These are phyloP conservation scores for Apiospora marii DNA, from an alignment of 2,329 filamentous ascomycete species.

Conservation along the genomic window DNA sequence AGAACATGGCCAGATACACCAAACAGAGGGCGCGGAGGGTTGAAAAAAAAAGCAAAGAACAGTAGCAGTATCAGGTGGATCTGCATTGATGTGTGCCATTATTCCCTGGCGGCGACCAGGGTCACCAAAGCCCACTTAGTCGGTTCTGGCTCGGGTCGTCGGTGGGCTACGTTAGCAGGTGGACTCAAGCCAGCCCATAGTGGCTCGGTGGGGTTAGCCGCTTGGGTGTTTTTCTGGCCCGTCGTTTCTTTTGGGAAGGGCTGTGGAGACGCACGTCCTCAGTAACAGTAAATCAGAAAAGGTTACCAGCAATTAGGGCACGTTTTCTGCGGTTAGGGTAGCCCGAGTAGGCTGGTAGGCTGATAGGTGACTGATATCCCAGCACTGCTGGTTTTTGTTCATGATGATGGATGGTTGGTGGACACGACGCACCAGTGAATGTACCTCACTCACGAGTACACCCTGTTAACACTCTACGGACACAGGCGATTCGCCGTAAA, in stretches of 20 bases:
- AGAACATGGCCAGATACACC: conserved; percentile 12
- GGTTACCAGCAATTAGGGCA: neutral
- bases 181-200: neutral
- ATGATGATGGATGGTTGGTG: neutral
- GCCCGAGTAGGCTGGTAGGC: neutral
- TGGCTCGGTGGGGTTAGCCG: conserved; percentile 12
- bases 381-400: neutral
- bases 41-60: conserved; percentile 6
- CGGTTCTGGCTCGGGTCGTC: conserved; percentile 19
- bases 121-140: conserved; percentile 17
- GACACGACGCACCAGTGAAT: neutral
- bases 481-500: neutral
- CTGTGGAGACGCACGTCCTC: conserved; percentile 7
- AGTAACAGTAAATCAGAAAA: neutral
- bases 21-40: neutral
- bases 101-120: conserved; percentile 8
- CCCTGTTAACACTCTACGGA: neutral
- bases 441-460: neutral
- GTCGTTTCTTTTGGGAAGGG: conserved; percentile 2
- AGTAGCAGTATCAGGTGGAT: conserved; percentile 16
- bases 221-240: neutral
- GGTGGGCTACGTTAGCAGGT: conserved; percentile 2
- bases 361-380: neutral
- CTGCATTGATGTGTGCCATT: conserved; percentile 20
- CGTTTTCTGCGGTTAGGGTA: neutral